A percentile compares a stretch with the other conserved stretches of the same genome.
These are phyloP conservation scores for Triangularia setosa DNA, from an alignment of 2,329 filamentous ascomycete genomes.

Conservation along the genomic window DNA sequence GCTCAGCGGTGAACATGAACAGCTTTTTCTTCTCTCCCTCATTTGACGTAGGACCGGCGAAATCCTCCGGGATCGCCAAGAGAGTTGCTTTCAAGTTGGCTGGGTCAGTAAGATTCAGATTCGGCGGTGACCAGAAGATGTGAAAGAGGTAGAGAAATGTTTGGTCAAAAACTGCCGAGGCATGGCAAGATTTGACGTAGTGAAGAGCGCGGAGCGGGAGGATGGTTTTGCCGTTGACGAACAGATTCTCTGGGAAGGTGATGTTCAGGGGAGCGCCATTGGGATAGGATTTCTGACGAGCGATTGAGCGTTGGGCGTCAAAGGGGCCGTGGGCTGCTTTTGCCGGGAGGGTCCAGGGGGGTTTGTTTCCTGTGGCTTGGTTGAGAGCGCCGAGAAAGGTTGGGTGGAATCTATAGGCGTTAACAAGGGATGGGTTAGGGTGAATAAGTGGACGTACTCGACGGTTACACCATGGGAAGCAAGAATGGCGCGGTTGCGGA, in stretches of 20 bases:
- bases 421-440: neutral
- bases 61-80: conserved; percentile 3
- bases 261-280: conserved; percentile 33
- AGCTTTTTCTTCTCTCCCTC: conserved; percentile 23
- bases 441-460: conserved; percentile 48
- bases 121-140: conserved; percentile 58
- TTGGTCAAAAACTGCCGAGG: conserved; percentile 46
- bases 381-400: conserved; percentile 69
- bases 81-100: conserved; percentile 25
- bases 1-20: conserved; percentile 52
- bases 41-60: neutral
- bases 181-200: conserved; percentile 59
- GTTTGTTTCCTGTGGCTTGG: conserved; percentile 62
- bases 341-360: conserved; percentile 66
- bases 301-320: conserved; percentile 40
- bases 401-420: conserved; percentile 58
- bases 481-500: conserved; percentile 51
- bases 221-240: conserved; percentile 41
- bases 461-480: conserved; percentile 57
- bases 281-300: conserved; percentile 27
- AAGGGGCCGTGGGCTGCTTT: conserved; percentile 57
- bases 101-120: conserved; percentile 50
- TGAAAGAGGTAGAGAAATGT: conserved; percentile 54
- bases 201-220: conserved; percentile 63
- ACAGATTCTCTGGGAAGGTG: conserved; percentile 41